These are phyloP conservation scores for Botrytis squamosa DNA, from an alignment of 2,329 filamentous ascomycete species.

Conservation along the genomic window DNA sequence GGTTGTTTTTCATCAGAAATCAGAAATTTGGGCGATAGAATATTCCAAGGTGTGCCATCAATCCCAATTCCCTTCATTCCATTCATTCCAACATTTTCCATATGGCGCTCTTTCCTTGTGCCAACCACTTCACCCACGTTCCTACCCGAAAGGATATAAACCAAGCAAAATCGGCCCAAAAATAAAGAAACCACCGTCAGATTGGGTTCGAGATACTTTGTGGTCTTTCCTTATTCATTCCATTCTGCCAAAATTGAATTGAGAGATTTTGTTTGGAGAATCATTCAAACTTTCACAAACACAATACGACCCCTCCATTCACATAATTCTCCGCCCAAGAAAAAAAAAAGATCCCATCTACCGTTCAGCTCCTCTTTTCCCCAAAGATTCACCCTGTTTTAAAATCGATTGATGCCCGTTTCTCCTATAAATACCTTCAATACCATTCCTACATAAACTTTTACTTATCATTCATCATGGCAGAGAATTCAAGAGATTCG, in stretches of 20 bases:
- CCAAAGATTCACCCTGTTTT: neutral
- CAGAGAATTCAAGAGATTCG: conserved; percentile 16
- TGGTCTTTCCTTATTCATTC: neutral
- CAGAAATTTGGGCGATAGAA: neutral
- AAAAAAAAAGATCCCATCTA: neutral
- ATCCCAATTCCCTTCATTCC: neutral
- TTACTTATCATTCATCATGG: conserved; percentile 19
- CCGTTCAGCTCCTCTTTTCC: neutral
- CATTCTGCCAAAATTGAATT: neutral
- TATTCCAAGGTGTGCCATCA: conserved; percentile 2
- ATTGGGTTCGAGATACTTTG: neutral
- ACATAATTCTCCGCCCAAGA: neutral
- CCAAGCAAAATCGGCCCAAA: neutral
- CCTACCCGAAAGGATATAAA: neutral
- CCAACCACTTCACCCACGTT: conserved; percentile 6
- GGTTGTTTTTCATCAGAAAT: neutral
- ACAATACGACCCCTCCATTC: conserved; percentile 2
- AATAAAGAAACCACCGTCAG: neutral
- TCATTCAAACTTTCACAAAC: neutral
- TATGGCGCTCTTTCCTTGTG: neutral
- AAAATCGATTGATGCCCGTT: neutral
- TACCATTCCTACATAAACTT: neutral
- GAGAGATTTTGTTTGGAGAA: neutral
- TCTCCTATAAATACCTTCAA: neutral
- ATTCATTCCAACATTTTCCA: neutral